Conservation (phyloP, 805 yeast species). For the Zygoascus ofunaensis region DNA sequence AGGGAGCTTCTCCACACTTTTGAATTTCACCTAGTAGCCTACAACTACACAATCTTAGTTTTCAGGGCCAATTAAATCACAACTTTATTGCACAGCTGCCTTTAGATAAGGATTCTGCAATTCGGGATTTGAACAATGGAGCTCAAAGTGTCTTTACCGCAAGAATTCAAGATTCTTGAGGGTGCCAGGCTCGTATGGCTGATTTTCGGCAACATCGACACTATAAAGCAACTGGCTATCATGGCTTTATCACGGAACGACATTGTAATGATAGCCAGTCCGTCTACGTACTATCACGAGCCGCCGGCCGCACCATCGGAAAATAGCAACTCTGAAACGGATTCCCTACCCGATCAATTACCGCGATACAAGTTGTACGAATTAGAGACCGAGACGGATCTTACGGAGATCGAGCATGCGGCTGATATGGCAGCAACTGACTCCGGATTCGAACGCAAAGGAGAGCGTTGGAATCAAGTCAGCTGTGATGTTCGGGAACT, state of each 20-base stretch:
- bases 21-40: no score
- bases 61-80: no score
- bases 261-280: neutral
- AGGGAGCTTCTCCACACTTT: no score
- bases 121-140: no score
- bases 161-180: neutral
- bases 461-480: neutral
- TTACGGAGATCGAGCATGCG: neutral
- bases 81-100: no score
- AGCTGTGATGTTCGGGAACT: slow-evolving; percentile 4
- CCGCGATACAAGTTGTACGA: neutral
- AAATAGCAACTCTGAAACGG: neutral
- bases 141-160: neutral
- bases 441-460: neutral
- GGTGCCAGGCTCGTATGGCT: slow-evolving; percentile 1
- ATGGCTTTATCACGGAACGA: neutral
- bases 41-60: no score
- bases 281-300: neutral
- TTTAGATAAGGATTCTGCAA: no score
- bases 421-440: neutral
- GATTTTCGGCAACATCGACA: slow-evolving; percentile 1
- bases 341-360: neutral
- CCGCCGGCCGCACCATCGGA: neutral
- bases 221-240: neutral
- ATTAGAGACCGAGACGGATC: neutral